Percentiles rank a stretch among this genome's conserved stretches.
These are phyloP conservation scores for Cryptosporidium ubiquitum DNA, from an alignment of 169 alveolate species.

Conservation along the genomic window DNA sequence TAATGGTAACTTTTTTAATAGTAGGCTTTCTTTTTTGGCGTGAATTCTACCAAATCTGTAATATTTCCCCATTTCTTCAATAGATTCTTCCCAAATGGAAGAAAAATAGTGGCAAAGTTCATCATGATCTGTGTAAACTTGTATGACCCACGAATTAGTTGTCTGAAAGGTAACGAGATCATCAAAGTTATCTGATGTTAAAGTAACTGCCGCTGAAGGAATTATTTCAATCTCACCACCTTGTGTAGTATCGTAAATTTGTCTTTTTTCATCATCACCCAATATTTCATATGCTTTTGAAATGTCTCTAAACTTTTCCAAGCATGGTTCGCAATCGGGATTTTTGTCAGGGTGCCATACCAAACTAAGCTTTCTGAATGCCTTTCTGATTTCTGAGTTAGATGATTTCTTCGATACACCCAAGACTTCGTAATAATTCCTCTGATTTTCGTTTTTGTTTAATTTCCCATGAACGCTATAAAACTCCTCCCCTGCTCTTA, in stretches of 20 bases:
- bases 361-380: conserved; percentile 82
- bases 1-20: conserved; percentile 78
- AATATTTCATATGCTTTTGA: conserved; percentile 89
- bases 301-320: conserved; percentile 82
- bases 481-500: conserved; percentile 65
- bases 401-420: conserved; percentile 81
- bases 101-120: conserved; percentile 77
- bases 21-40: conserved; percentile 73
- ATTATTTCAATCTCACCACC: conserved; percentile 78
- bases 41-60: conserved; percentile 78
- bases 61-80: conserved; percentile 77
- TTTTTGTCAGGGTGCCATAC: conserved; percentile 88
- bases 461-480: conserved; percentile 22
- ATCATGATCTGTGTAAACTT: conserved; percentile 80
- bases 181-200: conserved; percentile 72
- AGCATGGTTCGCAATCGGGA: conserved; percentile 82
- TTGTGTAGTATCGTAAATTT: conserved; percentile 83
- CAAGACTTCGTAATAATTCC: conserved; percentile 85
- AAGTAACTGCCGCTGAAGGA: conserved; percentile 77
- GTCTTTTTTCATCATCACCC: conserved; percentile 85
- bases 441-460: conserved; percentile 74
- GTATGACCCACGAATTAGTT: conserved; percentile 78
- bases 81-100: conserved; percentile 80
- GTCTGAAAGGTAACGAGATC: conserved; percentile 73
- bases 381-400: conserved; percentile 83